Evolutionary conservation across 805 yeast genomes (phyloP).

Genomic region (Clavispora vitiphila): DNA sequence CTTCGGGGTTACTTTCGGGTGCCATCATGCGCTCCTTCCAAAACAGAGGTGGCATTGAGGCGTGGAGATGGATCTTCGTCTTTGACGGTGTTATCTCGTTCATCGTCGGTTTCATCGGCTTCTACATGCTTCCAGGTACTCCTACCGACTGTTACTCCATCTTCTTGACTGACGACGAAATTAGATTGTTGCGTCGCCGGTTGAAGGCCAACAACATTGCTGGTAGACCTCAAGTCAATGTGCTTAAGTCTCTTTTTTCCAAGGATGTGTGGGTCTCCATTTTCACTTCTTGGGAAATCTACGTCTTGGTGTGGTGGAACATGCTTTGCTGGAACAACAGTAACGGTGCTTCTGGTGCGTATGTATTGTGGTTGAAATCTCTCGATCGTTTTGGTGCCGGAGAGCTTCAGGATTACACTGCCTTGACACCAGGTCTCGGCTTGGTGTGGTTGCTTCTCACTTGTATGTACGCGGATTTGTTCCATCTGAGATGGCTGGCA

Average conservation of each 20-base stretch:
- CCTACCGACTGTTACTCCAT: conserved; percentile 16
- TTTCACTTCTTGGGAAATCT: conserved; percentile 55
- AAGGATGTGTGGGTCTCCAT: conserved; percentile 47
- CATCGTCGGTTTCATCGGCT: conserved; percentile 13
- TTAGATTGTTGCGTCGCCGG: conserved; percentile 33
- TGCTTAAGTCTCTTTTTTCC: conserved; percentile 12
- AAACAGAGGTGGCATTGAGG: conserved; percentile 11
- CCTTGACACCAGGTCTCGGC: conserved; percentile 44
- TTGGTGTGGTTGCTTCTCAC: conserved; percentile 34
- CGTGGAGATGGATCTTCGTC: conserved; percentile 17
- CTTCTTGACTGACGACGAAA: conserved; percentile 15
- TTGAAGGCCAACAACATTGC: conserved; percentile 15
- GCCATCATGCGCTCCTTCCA: conserved; percentile 13
- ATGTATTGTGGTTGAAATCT: conserved; percentile 51
- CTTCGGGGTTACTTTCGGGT: conserved; percentile 25
- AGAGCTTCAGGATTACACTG: conserved; percentile 36
- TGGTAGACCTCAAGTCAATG: conserved; percentile 12
- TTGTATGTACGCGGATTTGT: conserved; percentile 34
- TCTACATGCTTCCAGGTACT: conserved; percentile 18
- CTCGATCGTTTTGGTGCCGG: conserved; percentile 22
- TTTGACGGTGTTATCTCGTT: conserved; percentile 14
- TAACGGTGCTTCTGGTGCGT: conserved; percentile 52
- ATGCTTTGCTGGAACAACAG: conserved; percentile 60
- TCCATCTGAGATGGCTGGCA: conserved; percentile 45
- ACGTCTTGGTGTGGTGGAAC: conserved; percentile 50